Evolutionary conservation across 2,329 filamentous ascomycete genomes (phyloP).

Genomic region (Alternaria burnsii): DNA sequence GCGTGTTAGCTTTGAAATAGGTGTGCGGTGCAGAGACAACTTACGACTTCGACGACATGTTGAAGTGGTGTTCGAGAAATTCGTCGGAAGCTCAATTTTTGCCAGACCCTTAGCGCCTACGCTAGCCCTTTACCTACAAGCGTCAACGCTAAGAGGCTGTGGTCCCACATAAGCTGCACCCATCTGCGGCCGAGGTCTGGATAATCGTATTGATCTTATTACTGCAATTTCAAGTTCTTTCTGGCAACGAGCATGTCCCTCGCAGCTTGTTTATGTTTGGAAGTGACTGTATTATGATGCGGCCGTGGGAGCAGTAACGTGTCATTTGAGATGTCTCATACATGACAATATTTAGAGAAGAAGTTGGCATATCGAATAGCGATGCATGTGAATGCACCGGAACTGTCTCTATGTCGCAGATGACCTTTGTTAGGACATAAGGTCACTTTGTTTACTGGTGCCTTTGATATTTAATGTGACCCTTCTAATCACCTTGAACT

Average conservation of each 20-base stretch:
- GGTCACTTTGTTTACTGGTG: neutral
- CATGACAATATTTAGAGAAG: neutral
- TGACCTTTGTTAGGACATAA: neutral
- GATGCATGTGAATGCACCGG: neutral
- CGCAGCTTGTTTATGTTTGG: neutral
- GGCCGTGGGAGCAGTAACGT: neutral
- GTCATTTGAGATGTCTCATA: neutral
- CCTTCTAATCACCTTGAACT: neutral
- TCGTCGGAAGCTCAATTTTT: conserved; percentile 29
- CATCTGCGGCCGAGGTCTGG: conserved; percentile 1
- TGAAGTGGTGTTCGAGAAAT: conserved; percentile 60
- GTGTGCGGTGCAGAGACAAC: conserved; percentile 58
- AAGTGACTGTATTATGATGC: neutral
- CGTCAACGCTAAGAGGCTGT: neutral
- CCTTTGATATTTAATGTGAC: neutral
- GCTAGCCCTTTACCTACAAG: conserved; percentile 14
- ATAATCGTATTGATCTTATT: neutral
- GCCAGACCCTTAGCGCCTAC: conserved; percentile 16
- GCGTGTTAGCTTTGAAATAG: conserved; percentile 55
- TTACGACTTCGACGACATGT: conserved; percentile 63
- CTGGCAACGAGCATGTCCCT: neutral
- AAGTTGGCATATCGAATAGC: neutral
- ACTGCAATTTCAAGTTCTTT: neutral
- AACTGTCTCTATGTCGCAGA: neutral
- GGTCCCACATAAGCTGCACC: neutral